Evolutionary conservation across 257 asterid species (phyloP).

Genomic region (Primulina eburnea): DNA sequence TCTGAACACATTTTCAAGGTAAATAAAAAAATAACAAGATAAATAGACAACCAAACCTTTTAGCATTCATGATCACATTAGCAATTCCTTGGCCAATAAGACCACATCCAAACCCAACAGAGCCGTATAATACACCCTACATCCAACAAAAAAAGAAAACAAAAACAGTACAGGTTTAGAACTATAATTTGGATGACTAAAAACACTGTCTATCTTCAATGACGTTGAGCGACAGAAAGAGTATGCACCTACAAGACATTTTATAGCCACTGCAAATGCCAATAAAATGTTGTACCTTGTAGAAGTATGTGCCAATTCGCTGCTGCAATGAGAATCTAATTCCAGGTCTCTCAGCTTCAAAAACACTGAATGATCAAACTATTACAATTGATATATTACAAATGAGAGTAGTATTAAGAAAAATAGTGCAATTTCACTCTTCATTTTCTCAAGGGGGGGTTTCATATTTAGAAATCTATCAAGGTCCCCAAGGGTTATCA

Average conservation of each 20-base stretch:
- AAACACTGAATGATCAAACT: slow-evolving; percentile 52
- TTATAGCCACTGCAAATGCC: slow-evolving; percentile 12
- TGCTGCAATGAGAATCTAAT: slow-evolving; percentile 72
- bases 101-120: slow-evolving; percentile 71
- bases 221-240: slow-evolving; percentile 2
- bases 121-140: slow-evolving; percentile 84
- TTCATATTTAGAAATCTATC: slow-evolving; percentile 11
- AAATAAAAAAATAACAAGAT: neutral
- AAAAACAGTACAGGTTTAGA: slow-evolving; percentile 20
- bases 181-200: slow-evolving; percentile 7
- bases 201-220: slow-evolving; percentile 17
- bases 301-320: slow-evolving; percentile 79
- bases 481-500: slow-evolving; percentile 15
- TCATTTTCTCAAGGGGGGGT: slow-evolving; percentile 10
- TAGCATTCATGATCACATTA: slow-evolving; percentile 86
- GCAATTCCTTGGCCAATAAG: slow-evolving; percentile 71
- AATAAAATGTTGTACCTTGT: slow-evolving; percentile 56
- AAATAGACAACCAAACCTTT: slow-evolving; percentile 44
- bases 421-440: neutral
- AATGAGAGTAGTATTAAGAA: slow-evolving; percentile 7
- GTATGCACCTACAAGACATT: neutral
- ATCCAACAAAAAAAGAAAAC: slow-evolving; percentile 26
- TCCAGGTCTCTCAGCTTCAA: slow-evolving; percentile 95
- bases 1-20: slow-evolving; percentile 4
- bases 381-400: slow-evolving; percentile 13